phyloP scores from a whole-genome alignment of 106 monocot species.

The Ottelia alismoides region DNA sequence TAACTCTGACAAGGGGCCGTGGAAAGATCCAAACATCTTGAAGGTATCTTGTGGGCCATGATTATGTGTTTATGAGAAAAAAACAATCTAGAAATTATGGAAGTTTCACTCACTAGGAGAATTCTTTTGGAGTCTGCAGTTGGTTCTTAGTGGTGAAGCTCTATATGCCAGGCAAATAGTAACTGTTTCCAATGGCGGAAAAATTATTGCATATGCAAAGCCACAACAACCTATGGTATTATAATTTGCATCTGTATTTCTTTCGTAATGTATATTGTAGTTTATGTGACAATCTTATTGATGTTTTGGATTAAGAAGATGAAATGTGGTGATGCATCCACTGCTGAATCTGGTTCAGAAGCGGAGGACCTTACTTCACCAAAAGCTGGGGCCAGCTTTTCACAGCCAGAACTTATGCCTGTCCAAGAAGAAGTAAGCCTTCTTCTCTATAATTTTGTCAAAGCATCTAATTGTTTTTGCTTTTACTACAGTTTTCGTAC shows the following conservation, averaged over 20 bases:
- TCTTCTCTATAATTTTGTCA: neutral
- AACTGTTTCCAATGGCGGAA: constrained; percentile 65
- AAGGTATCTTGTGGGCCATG: no score
- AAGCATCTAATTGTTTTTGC: no score
- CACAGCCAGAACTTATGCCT: constrained; percentile 41
- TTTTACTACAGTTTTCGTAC: no score
- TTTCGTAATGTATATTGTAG: no score
- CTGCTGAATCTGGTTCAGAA: constrained; percentile 76
- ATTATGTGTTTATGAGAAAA: no score
- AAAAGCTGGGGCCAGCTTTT: constrained; percentile 13
- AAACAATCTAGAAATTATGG: no score
- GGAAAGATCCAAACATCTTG: no score
- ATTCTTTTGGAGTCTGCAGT: constrained; percentile 24
- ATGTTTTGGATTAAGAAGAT: constrained; percentile 28
- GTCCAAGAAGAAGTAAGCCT: constrained; percentile 55
- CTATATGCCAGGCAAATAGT: constrained; percentile 64
- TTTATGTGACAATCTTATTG: no score
- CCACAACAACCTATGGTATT: constrained; percentile 38
- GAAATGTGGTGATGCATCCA: constrained; percentile 55
- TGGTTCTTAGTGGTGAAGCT: constrained; percentile 62
- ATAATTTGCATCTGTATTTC: no score
- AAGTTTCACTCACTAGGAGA: no score
- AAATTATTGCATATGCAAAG: constrained; percentile 56
- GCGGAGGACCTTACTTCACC: constrained; percentile 54
- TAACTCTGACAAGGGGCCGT: no score